Evolutionary conservation across 2,329 filamentous ascomycete genomes (phyloP), one percentile per base, ranked within the genome.

Genomic region (Aspergillus sp.): DNA sequence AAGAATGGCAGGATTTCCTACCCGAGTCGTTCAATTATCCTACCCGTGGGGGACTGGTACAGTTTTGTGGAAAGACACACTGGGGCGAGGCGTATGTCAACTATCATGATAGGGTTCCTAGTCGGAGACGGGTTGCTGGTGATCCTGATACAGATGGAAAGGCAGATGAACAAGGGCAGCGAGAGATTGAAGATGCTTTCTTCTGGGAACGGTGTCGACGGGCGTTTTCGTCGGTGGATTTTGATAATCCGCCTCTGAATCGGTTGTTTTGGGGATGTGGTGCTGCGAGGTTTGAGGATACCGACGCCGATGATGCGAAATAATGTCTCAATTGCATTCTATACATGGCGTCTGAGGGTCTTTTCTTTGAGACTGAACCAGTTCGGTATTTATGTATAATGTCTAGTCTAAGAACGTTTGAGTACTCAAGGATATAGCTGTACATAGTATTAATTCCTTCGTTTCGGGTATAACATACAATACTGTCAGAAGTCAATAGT

Each of bases 1-100:
- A 65, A 42, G 74, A 78, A 56, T 80, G 78, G 64, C 60, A 60
- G 10, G 65, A 68, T 37, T 77, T 79, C 48, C 46, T 80, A 6
- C 71, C 71, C 0, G 62, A 64, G 19, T 52, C 55, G 2, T 53
- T 72, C 7, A 43, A 46, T 23, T 75, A 76, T 51, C 58, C 52
- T 27, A 70, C 65, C 0, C 51, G 58, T 1, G 64, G 61, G 0
- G 76, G 76, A 1, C 47, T 58, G n/a, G 63, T 80, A 7, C 32
- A 63, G 3, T 62, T 78, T 20, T 1, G 57, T 1, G 65, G 65
- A 4, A 17, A 20, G 7, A 64, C 59, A 2, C 45, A 27, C 3
- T 61, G 56, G 49, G 45, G 45, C 3, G 43, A 58, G 12, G 45
- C 43, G 2, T 43, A 57, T 17, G 48, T 52, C 15, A 53, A 48